These are phyloP conservation scores for Leptosphaerulina australis DNA, from an alignment of 2,329 filamentous ascomycete species.

Conservation along the genomic window DNA sequence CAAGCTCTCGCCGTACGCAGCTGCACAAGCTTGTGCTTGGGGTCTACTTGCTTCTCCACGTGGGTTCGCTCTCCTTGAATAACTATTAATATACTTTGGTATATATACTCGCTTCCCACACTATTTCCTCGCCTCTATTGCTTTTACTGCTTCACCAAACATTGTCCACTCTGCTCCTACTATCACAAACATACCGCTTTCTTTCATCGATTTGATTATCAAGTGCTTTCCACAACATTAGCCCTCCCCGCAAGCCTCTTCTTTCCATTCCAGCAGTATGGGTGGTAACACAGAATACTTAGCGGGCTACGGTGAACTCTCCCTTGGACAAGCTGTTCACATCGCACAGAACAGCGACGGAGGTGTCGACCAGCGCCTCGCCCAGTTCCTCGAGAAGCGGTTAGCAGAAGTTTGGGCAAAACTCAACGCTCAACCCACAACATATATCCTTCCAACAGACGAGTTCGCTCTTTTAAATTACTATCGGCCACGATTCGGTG, in stretches of 20 bases:
- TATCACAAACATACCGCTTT: slow-evolving; percentile 7
- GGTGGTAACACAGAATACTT: slow-evolving; percentile 51
- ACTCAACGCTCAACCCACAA: slow-evolving; percentile 66
- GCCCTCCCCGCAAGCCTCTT: slow-evolving; percentile 23
- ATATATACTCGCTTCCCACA: slow-evolving; percentile 38
- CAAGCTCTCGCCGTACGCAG: slow-evolving; percentile 43
- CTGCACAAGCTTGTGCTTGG: slow-evolving; percentile 44
- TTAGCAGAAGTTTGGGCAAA: slow-evolving; percentile 68
- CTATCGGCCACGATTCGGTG: slow-evolving; percentile 70
- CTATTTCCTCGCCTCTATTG: slow-evolving; percentile 23
- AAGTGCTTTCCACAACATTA: slow-evolving; percentile 1
- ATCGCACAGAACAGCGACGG: slow-evolving; percentile 75
- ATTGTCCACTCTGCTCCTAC: slow-evolving; percentile 19
- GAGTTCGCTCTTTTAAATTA: slow-evolving; percentile 90
- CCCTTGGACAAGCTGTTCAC: slow-evolving; percentile 72
- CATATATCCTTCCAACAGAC: slow-evolving; percentile 75
- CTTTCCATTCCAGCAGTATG: slow-evolving; percentile 46
- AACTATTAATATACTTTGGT: slow-evolving; percentile 37
- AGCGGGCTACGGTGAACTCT: slow-evolving; percentile 51
- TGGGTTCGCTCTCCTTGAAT: slow-evolving; percentile 42
- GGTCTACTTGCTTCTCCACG: slow-evolving; percentile 46
- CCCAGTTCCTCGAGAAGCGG: slow-evolving; percentile 67
- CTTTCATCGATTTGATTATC: not conserved
- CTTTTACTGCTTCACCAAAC: slow-evolving; percentile 16
- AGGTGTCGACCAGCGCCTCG: slow-evolving; percentile 68